phyloP scores from a whole-genome alignment of 306 rosid species.

The Cicer cuneatum region DNA sequence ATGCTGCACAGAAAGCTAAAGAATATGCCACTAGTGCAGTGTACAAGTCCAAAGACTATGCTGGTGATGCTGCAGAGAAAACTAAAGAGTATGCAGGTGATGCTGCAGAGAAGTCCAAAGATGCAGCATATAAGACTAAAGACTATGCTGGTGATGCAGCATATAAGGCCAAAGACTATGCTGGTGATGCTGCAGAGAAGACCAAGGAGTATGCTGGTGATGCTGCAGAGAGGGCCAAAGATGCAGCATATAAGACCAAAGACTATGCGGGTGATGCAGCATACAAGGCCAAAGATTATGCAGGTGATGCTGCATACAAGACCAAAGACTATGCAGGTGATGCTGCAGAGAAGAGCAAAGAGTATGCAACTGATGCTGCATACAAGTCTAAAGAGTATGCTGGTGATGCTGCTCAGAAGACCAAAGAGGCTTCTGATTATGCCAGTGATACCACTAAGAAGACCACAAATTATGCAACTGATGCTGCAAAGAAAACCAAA shows the following conservation, averaged over 20 bases:
- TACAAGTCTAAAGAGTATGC: conserved; percentile 30
- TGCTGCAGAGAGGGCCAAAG: neutral
- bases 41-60: neutral
- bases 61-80: neutral
- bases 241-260: conserved; percentile 13
- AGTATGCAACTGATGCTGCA: neutral
- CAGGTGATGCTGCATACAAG: neutral
- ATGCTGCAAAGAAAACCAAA: conserved; percentile 26
- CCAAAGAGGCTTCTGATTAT: neutral
- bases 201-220: conserved; percentile 17
- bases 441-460: neutral
- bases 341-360: conserved; percentile 24
- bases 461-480: conserved; percentile 8
- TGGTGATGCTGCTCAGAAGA: neutral
- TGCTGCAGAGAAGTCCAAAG: conserved; percentile 5
- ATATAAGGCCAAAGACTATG: conserved; percentile 25
- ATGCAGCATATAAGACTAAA: conserved; percentile 22
- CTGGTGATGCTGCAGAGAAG: neutral
- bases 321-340: conserved; percentile 1
- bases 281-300: conserved; percentile 8
- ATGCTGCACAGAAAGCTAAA: conserved; percentile 7
- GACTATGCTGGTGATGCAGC: conserved; percentile 26
- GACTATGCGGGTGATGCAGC: conserved; percentile 24
- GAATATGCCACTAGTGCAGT: conserved; percentile 7
- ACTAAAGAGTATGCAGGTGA: conserved; percentile 23